Conservation (phyloP, 2,329 filamentous ascomycete species). For the Coniochaeta hoffmannii region DNA sequence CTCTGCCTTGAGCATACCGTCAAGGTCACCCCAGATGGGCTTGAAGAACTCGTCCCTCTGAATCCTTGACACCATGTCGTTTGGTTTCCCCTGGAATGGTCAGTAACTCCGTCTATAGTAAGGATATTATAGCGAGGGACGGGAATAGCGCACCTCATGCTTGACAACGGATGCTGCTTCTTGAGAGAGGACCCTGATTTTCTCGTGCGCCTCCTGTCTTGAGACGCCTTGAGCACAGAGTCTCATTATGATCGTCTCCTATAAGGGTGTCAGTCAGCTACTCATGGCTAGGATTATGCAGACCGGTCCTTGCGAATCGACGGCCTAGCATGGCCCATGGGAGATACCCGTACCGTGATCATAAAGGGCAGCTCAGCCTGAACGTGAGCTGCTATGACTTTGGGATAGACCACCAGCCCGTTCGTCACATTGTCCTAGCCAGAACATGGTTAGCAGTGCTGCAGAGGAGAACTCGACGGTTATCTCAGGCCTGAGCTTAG, state of each 20-base stretch:
- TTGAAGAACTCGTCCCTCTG: slow-evolving; percentile 66
- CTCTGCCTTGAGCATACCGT: slow-evolving; percentile 12
- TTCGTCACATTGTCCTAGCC: slow-evolving; percentile 61
- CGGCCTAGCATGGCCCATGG: no score
- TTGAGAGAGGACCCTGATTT: slow-evolving; percentile 69
- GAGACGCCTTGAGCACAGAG: slow-evolving; percentile 63
- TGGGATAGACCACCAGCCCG: slow-evolving; percentile 70
- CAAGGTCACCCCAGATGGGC: slow-evolving; percentile 55
- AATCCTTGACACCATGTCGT: slow-evolving; percentile 78
- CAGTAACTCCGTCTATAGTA: no score
- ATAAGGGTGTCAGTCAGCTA: no score
- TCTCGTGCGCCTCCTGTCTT: slow-evolving; percentile 77
- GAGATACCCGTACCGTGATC: no score
- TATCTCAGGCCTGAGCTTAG: no score
- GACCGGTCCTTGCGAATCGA: no score
- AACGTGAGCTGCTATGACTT: slow-evolving; percentile 59
- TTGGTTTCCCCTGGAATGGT: slow-evolving; percentile 59
- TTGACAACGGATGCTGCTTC: background rate
- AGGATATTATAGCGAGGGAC: background rate
- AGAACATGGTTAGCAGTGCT: no score
- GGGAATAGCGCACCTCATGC: background rate
- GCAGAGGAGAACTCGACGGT: no score
- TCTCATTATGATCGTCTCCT: slow-evolving; percentile 65
- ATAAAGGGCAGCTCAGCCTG: slow-evolving; percentile 81
- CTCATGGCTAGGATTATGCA: no score